Evolutionary conservation across 2,329 filamentous ascomycete genomes (phyloP).

Genomic region (Blastomyces percursus): DNA sequence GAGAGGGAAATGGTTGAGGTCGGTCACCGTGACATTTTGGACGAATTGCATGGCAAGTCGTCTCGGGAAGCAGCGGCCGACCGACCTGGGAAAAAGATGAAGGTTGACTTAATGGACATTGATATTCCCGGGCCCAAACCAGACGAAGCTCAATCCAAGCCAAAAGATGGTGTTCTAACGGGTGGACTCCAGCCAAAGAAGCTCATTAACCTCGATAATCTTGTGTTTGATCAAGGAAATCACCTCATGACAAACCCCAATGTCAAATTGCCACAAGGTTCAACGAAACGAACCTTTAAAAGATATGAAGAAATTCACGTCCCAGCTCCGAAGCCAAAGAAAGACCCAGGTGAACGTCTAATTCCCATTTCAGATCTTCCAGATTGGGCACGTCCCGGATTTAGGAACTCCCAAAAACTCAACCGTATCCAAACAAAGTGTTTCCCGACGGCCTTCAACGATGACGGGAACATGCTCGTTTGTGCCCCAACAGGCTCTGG

Average conservation of each 20-base stretch:
- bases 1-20: constrained; percentile 88
- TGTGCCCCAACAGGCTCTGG: constrained; percentile 95
- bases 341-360: constrained; percentile 61
- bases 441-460: constrained; percentile 78
- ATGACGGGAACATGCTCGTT: constrained; percentile 95
- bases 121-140: constrained; percentile 56
- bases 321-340: constrained; percentile 78
- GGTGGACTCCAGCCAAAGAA: constrained; percentile 79
- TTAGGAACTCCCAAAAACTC: constrained; percentile 72
- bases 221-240: constrained; percentile 95
- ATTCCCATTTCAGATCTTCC: constrained; percentile 81
- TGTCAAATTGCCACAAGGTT: constrained; percentile 84
- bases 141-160: constrained; percentile 42
- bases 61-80: constrained; percentile 45
- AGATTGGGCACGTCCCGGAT: constrained; percentile 80
- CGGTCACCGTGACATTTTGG: constrained; percentile 73
- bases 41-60: constrained; percentile 69
- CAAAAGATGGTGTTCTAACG: constrained; percentile 56
- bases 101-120: constrained; percentile 74
- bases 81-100: constrained; percentile 69
- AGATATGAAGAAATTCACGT: constrained; percentile 98
- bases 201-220: constrained; percentile 85
- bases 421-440: constrained; percentile 96
- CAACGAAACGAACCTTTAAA: constrained; percentile 91
- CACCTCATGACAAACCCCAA: constrained; percentile 99